These are phyloP conservation scores for Aureobasidium pullulans DNA, from an alignment of 2,329 filamentous ascomycete species.

Conservation along the genomic window DNA sequence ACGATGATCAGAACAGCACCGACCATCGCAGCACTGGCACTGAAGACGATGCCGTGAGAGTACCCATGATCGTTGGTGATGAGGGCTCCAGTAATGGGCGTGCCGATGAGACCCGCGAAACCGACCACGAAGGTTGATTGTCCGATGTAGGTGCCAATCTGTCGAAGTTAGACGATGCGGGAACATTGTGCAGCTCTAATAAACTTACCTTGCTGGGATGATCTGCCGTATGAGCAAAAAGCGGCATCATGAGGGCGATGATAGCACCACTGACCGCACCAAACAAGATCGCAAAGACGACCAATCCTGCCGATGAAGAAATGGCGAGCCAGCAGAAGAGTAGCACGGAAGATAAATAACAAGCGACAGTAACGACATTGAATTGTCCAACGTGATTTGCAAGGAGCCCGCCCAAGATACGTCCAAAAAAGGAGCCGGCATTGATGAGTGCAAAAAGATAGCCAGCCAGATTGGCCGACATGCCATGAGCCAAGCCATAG, in stretches of 20 bases:
- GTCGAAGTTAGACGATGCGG: too few relatives aligned
- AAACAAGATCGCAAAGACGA: slow-evolving; percentile 4
- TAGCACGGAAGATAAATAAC: slow-evolving; percentile 24
- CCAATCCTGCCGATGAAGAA: neutral
- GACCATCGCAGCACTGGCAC: neutral
- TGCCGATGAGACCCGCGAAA: slow-evolving; percentile 10
- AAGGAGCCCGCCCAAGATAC: slow-evolving; percentile 45
- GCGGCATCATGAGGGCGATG: neutral
- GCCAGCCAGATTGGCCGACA: slow-evolving; percentile 46
- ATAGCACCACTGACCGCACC: slow-evolving; percentile 11
- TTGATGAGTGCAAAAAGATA: slow-evolving; percentile 61
- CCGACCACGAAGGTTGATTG: slow-evolving; percentile 3
- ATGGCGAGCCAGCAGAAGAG: slow-evolving; percentile 15
- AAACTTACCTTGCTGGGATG: neutral
- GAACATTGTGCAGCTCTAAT: neutral
- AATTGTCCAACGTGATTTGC: slow-evolving; percentile 19
- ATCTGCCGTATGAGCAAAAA: neutral
- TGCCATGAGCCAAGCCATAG: slow-evolving; percentile 49
- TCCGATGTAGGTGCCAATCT: slow-evolving; percentile 11
- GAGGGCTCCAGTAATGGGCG: slow-evolving; percentile 12
- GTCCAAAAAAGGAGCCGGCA: slow-evolving; percentile 48
- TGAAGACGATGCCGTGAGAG: neutral
- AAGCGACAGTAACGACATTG: slow-evolving; percentile 23
- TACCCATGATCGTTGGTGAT: neutral
- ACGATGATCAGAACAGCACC: neutral